Base-by-base conservation (phyloP, 306 rosid genomes). In the Dalbergia oliveri region DNA sequence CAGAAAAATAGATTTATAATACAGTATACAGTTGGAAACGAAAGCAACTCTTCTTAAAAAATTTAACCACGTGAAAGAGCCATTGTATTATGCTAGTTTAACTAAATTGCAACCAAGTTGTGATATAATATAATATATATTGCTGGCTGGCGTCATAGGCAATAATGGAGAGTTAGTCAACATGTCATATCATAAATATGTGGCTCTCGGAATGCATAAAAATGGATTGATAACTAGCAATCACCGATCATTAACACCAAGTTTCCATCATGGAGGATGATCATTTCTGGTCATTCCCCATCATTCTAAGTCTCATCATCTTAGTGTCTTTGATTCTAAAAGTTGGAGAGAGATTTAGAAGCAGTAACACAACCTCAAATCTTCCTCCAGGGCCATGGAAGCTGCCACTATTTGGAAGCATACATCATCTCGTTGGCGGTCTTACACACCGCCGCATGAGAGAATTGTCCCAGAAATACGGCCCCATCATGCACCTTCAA, bases 321-420 rank as follows among this genome's bases (percentile, higher is more conserved):
- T 13, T 51, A 1, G 11, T n/a, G 9, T n/a, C 37, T 5, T 41
- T 68, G 13, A 68, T 68, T 50, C 35, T 74, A n/a, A 44, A 58
- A 16, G 33, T 56, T 4, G 13, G 13, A 9, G 45, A 44, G 64
- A 47, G 44, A 21, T 23, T 58, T 56, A 23, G 31, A 61, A 21
- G 11, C 18, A 60, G 5, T 34, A 14, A 18, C 8, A 76, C 12
- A 57, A 16, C 11, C 14, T 73, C 75, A 15, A 39, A 66, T 43
- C 67, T 77, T 72, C 83, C 81, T 5, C 81, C 66, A 21, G 85
- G 85, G 1, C 85, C 85, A 66, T 41, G 74, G 56, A 76, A 76
- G 39, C 80, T 83, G 33, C 85, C 83, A 4, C n/a, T 76, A 0
- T 15, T 79, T 0, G 89, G 85, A 49, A 83, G 77, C 80, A 14